These are phyloP conservation scores for Hypholoma fasciculare DNA, from an alignment of 768 basidiomycete genomes.

Conservation along the genomic window DNA sequence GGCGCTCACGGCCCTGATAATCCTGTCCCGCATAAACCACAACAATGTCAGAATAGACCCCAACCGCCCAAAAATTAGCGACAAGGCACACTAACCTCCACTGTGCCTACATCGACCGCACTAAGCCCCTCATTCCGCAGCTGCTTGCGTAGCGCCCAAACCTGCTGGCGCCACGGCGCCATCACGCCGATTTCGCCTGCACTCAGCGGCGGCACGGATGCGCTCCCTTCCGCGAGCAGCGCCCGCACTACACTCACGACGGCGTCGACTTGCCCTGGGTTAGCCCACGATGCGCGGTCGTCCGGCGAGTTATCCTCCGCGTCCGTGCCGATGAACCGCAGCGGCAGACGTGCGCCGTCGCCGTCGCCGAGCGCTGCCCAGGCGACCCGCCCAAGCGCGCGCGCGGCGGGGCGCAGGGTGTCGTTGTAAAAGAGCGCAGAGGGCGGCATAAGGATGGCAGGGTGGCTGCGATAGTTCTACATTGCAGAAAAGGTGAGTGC, in stretches of 20 bases:
- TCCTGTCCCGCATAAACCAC: conserved; percentile 26
- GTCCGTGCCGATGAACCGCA: conserved; percentile 45
- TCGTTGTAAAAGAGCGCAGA: conserved; percentile 56
- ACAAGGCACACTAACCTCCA: conserved; percentile 36
- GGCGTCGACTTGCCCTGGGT: conserved; percentile 43
- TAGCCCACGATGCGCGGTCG: conserved; percentile 53
- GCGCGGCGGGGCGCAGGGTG: conserved; percentile 43
- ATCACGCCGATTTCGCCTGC: conserved; percentile 48
- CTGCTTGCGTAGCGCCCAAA: conserved; percentile 48
- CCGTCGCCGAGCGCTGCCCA: conserved; percentile 41
- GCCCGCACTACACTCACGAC: conserved; percentile 39
- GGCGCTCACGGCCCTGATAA: conserved; percentile 51
- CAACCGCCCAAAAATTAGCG: not conserved
- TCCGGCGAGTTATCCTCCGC: conserved; percentile 43
- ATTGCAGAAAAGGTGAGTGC: not conserved
- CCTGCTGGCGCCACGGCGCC: conserved; percentile 54
- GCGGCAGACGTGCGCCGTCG: conserved; percentile 30
- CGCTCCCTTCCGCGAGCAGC: conserved; percentile 33
- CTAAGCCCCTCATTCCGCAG: conserved; percentile 39
- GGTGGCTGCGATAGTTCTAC: conserved; percentile 52
- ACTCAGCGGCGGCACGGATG: conserved; percentile 39
- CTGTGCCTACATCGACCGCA: conserved; percentile 51
- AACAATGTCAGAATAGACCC: not conserved
- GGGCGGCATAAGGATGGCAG: conserved; percentile 54
- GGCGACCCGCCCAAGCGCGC: conserved; percentile 35